Evolutionary conservation across 345 rosid species (phyloP).

Genomic region (Heritiera fomes): DNA sequence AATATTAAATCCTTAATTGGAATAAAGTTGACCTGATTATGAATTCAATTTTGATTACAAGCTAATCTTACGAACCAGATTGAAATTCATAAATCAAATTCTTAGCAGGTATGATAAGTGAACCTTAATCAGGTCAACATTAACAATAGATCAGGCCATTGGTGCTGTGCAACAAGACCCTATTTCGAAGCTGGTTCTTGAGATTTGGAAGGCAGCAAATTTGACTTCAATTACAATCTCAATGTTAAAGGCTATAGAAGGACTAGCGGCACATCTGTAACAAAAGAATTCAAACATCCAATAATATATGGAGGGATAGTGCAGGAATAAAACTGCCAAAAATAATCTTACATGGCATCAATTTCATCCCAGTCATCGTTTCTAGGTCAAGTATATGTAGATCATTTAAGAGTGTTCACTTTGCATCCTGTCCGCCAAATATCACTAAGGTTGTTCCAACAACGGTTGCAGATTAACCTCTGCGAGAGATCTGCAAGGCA

Average conservation of each 20-base stretch:
- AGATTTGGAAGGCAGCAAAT: not conserved
- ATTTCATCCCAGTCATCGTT: slow-evolving; percentile 49
- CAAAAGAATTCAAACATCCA: not conserved
- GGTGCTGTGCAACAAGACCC: not conserved
- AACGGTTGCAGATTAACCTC: slow-evolving; percentile 91
- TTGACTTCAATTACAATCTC: not conserved
- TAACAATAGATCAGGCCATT: not conserved
- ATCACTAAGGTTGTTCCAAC: slow-evolving; percentile 62
- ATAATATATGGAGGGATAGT: not conserved
- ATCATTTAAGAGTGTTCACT: too few relatives aligned
- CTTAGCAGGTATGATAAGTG: not conserved
- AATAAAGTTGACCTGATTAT: not conserved
- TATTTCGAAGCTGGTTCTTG: not conserved
- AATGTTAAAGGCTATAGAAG: not conserved
- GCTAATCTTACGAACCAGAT: not conserved
- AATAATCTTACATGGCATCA: slow-evolving; percentile 75
- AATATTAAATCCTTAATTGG: not conserved
- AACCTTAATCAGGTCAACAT: not conserved
- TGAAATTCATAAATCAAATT: not conserved
- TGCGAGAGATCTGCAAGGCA: slow-evolving; percentile 81
- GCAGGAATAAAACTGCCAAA: not conserved
- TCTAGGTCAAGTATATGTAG: too few relatives aligned
- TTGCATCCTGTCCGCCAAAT: too few relatives aligned
- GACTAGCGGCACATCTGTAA: not conserved
- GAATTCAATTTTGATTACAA: not conserved